Evolutionary conservation across 2,329 filamentous ascomycete species (phyloP), one percentile per base, ranked within the genome.

Genomic region (Xylaria sp.): DNA sequence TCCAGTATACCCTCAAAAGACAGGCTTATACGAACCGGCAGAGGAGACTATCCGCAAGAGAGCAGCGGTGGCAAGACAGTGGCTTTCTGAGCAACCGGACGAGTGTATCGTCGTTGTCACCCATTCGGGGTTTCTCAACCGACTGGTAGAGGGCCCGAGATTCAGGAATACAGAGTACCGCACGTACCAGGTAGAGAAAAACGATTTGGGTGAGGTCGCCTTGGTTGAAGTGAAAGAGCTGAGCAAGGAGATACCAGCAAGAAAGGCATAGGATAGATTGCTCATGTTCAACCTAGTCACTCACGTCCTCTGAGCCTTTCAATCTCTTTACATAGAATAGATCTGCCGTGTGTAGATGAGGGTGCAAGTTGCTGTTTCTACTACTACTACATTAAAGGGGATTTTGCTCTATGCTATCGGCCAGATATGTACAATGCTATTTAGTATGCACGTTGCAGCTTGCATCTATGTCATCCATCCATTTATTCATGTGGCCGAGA

Each of bases 81-180:
- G 73, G 73, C 68, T 75, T 52, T 71, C 62, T 45, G 57, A 71
- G 35, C 69, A 71, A 35, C 64, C 67, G 2, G 73, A 75, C 55
- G 70, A 73, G 57, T 72, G 69, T 45, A 67, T 75, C 46, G 47
- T 75, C 14, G 72, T 75, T 7, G 72, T 75, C 25, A 74, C 73
- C 23, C 73, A 75, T 54, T 73, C 72, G 9, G 73, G 73, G 3
- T 75, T 75, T 59, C 62, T 75, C 25, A 64, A 63, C 50, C 67
- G 73, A 56, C 54, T 71, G 5, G 66, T 73, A n/a, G 43, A 63
- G 9, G 72, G 70, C 9, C 64, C 68, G 12, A 74, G 70, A 52
- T 75, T 68, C 62, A 61, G 47, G 56, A 74, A 75, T 43, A 67
- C 71, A 43, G 73, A 75, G 57, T 75, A 71, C 58, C 65, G 71